Conservation (phyloP, 2,329 filamentous ascomycete species). For the Epichloe baconii region DNA sequence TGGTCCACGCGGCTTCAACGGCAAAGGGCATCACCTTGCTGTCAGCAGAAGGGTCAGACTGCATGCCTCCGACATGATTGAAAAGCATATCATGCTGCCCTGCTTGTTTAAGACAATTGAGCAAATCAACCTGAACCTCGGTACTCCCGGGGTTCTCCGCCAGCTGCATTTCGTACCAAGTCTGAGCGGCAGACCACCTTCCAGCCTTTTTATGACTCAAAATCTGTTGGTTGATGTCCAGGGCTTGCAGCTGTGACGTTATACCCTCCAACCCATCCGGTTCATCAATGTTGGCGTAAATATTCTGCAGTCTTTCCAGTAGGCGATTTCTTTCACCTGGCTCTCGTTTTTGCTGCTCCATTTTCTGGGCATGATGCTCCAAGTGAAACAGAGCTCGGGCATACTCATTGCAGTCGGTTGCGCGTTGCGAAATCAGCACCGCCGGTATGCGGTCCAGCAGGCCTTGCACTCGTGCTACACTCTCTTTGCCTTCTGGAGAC, state of each 20-base stretch:
- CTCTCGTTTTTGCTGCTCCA: constrained; percentile 31
- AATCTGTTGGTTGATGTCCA: constrained; percentile 90
- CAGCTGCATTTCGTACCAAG: constrained; percentile 90
- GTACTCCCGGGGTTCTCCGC: constrained; percentile 64
- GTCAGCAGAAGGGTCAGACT: constrained; percentile 35
- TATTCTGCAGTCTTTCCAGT: constrained; percentile 71
- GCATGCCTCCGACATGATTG: constrained; percentile 73
- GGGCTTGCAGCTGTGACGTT: constrained; percentile 68
- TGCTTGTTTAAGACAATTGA: constrained; percentile 87
- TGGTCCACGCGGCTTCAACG: constrained; percentile 85
- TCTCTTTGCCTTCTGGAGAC: constrained; percentile 30
- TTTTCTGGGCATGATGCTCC: constrained; percentile 67
- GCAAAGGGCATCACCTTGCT: constrained; percentile 67
- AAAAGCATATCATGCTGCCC: constrained; percentile 84
- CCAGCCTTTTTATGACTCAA: constrained; percentile 87
- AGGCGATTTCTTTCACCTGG: constrained; percentile 47
- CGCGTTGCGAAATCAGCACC: constrained; percentile 63
- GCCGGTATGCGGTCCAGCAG: constrained; percentile 53
- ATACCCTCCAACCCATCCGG: constrained; percentile 94
- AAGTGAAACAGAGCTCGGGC: constrained; percentile 86
- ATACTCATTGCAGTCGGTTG: constrained; percentile 89
- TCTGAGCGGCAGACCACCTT: constrained; percentile 86
- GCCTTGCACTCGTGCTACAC: constrained; percentile 34
- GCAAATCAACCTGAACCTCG: constrained; percentile 68
- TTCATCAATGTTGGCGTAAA: constrained; percentile 96